Percentiles rank a stretch among this genome's conserved stretches.
phyloP scores from a whole-genome alignment of 2,329 filamentous ascomycete species.

The Talaromyces sp. region DNA sequence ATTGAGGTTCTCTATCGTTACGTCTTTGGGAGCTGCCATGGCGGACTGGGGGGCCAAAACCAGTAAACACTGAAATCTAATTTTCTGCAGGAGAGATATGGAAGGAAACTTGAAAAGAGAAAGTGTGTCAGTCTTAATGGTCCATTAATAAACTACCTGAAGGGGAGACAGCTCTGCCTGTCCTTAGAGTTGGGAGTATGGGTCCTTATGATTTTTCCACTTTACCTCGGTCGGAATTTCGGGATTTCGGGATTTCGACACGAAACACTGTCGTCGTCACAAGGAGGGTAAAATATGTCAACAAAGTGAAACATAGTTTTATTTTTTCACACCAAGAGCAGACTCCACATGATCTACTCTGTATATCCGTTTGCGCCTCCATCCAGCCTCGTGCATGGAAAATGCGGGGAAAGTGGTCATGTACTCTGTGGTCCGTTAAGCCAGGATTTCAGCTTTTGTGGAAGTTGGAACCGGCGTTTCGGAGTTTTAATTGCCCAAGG shows the following conservation, averaged over 20 bases:
- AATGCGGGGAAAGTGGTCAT: neutral
- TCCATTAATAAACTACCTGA: neutral
- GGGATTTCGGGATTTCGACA: neutral
- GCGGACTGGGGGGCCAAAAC: neutral
- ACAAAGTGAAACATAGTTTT: neutral
- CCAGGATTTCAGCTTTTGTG: neutral
- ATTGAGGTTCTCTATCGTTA: neutral
- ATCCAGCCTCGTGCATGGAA: neutral
- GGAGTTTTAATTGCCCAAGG: neutral
- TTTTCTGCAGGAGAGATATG: neutral
- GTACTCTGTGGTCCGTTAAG: neutral
- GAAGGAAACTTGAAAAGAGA: neutral
- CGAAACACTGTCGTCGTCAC: neutral
- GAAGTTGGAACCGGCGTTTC: neutral
- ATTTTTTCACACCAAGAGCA: neutral
- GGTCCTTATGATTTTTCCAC: neutral
- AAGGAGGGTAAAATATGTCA: neutral
- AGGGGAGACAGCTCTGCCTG: neutral
- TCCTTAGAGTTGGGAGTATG: neutral
- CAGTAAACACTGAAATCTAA: neutral
- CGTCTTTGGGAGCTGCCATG: neutral
- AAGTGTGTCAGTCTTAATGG: neutral
- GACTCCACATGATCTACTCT: neutral
- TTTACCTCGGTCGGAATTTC: neutral
- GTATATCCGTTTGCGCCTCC: neutral